Conservation (phyloP, 345 rosid genomes). For the Hevea brasiliensis region DNA sequence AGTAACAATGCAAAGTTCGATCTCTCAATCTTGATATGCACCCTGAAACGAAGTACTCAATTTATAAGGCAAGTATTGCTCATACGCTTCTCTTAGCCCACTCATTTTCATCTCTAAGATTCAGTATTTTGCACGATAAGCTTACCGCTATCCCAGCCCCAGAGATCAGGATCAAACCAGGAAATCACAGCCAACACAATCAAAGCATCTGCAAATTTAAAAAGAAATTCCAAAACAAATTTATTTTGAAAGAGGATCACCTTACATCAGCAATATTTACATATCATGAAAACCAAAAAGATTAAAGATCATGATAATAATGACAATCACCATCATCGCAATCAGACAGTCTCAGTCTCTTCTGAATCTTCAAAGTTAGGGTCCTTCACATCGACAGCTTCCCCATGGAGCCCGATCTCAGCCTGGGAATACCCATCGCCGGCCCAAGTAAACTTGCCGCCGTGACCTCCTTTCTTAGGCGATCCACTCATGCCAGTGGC, state of each 20-base stretch:
- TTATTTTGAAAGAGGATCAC: neutral
- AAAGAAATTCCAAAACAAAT: neutral
- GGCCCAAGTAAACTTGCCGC: constrained; percentile 70
- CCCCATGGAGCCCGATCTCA: constrained; percentile 44
- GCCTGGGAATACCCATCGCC: constrained; percentile 48
- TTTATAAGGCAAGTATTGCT: too few relatives aligned
- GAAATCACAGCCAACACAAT: too few relatives aligned
- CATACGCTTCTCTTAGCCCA: too few relatives aligned
- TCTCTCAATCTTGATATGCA: too few relatives aligned
- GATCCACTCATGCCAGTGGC: constrained; percentile 58
- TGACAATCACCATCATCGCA: neutral
- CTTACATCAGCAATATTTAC: neutral
- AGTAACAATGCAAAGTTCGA: too few relatives aligned
- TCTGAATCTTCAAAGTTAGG: constrained; percentile 63
- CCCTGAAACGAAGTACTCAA: too few relatives aligned
- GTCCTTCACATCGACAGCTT: constrained; percentile 50
- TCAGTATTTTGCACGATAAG: too few relatives aligned
- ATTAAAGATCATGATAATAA: too few relatives aligned
- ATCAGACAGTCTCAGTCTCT: constrained; percentile 21
- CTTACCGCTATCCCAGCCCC: too few relatives aligned
- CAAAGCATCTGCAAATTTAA: too few relatives aligned
- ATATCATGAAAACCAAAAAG: neutral
- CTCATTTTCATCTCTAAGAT: too few relatives aligned
- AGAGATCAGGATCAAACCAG: too few relatives aligned
- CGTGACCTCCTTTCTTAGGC: constrained; percentile 73